Conservation (phyloP, 306 rosid genomes). For the Quercus wislizeni region DNA sequence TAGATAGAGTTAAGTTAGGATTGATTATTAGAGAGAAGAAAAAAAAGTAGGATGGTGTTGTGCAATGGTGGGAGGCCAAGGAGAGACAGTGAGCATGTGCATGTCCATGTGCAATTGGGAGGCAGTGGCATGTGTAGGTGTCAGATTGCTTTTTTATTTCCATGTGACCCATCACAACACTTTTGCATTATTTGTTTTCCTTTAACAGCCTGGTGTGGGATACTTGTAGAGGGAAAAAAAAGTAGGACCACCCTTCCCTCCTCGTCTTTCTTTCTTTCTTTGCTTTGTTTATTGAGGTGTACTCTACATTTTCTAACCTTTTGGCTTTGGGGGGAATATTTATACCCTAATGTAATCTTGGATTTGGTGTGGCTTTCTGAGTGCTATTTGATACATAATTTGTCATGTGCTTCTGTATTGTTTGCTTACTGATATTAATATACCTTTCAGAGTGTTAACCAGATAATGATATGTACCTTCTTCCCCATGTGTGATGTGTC, state of each 20-base stretch:
- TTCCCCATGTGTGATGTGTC: conserved; percentile 32
- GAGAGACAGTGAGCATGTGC: conserved; percentile 73
- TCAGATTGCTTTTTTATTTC: conserved; percentile 69
- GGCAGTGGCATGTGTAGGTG: conserved; percentile 85
- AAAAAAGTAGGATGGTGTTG: conserved; percentile 24
- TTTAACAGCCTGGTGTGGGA: conserved; percentile 78
- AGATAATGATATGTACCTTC: conserved; percentile 36
- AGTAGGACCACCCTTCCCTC: conserved; percentile 49
- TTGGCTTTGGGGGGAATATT: conserved; percentile 27
- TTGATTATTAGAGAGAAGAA: conserved; percentile 13
- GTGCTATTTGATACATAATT: conserved; percentile 37
- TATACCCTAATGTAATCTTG: conserved; percentile 33
- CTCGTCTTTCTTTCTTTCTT: background rate
- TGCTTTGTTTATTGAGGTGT: conserved; percentile 36
- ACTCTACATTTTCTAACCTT: conserved; percentile 29
- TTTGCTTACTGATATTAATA: conserved; percentile 16
- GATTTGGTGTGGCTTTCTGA: conserved; percentile 45
- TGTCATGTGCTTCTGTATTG: conserved; percentile 46
- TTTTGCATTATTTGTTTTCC: conserved; percentile 56
- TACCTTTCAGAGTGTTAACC: conserved; percentile 13
- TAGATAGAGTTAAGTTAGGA: conserved; percentile 11
- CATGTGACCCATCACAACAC: conserved; percentile 66
- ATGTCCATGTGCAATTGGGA: conserved; percentile 63
- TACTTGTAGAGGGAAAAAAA: conserved; percentile 24
- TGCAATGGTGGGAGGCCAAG: conserved; percentile 34